These are phyloP conservation scores for Clonostachys chloroleuca DNA, from an alignment of 2,329 filamentous ascomycete genomes.

Conservation along the genomic window DNA sequence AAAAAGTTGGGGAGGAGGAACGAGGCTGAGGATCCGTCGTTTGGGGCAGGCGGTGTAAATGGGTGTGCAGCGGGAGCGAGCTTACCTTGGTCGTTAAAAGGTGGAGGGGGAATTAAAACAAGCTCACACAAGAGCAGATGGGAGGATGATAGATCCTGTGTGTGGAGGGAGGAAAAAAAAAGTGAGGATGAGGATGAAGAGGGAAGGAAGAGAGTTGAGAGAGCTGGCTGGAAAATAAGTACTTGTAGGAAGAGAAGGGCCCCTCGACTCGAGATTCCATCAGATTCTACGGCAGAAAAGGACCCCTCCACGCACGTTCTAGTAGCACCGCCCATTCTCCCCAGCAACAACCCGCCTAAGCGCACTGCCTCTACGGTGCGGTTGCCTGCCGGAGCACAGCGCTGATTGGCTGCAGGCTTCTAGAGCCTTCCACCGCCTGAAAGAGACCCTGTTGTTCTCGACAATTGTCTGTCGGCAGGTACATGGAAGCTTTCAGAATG, in stretches of 20 bases:
- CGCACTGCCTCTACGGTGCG: not conserved
- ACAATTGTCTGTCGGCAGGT: no score
- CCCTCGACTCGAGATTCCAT: constrained; percentile 33
- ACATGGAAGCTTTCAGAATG: no score
- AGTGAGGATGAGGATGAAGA: constrained; percentile 9
- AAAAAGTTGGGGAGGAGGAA: not conserved
- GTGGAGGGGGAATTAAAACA: constrained; percentile 6
- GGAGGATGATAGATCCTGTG: constrained; percentile 5
- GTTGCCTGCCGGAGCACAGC: not conserved
- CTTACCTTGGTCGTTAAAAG: constrained; percentile 13
- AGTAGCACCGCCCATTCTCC: constrained; percentile 1
- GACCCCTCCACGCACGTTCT: not conserved
- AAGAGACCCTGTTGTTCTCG: no score
- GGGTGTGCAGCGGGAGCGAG: not conserved
- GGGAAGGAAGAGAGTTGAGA: constrained; percentile 11
- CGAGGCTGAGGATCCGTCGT: not conserved
- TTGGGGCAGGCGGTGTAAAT: not conserved
- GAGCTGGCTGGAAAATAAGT: constrained; percentile 28
- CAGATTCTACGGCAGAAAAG: constrained; percentile 31
- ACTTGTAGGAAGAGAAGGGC: constrained; percentile 1
- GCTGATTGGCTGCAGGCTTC: constrained; percentile 15
- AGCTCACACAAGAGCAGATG: not conserved
- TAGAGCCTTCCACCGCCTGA: constrained; percentile 15
- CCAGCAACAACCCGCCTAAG: no score
- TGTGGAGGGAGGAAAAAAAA: constrained; percentile 5